These are phyloP conservation scores for Alloteropsis angusta DNA, from an alignment of 202 grass and related monocot species.

Conservation along the genomic window DNA sequence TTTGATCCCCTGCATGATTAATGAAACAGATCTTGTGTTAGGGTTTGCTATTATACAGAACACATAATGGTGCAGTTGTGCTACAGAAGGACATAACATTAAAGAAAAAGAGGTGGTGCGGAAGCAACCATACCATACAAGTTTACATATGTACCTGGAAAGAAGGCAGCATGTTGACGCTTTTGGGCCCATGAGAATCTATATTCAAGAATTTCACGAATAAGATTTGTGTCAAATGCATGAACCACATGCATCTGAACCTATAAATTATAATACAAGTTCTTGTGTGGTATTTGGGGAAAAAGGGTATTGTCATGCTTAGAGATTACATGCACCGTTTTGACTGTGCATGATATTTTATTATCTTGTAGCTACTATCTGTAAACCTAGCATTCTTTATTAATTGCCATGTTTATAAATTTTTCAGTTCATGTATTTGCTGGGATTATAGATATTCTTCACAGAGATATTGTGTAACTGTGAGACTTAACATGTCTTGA, in stretches of 20 bases:
- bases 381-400: not conserved
- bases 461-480: not conserved
- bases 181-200: constrained; percentile 44
- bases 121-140: not conserved
- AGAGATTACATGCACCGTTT: not conserved
- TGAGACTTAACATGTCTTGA: not conserved
- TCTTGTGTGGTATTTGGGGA: not conserved
- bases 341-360: not conserved
- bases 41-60: not conserved
- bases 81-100: not conserved
- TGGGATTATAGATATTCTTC: not conserved
- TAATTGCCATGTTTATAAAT: not conserved
- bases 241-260: not conserved
- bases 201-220: not conserved
- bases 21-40: not conserved
- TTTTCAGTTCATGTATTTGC: not conserved
- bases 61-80: not conserved
- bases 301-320: not conserved
- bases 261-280: no score
- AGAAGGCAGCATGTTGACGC: constrained; percentile 29
- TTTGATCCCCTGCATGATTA: constrained; percentile 55
- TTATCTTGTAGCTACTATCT: not conserved
- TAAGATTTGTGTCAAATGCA: not conserved
- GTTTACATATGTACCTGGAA: constrained; percentile 3
- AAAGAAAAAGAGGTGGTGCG: not conserved